phyloP scores from a whole-genome alignment of 2,329 filamentous ascomycete species.

The Xylaria sp. region DNA sequence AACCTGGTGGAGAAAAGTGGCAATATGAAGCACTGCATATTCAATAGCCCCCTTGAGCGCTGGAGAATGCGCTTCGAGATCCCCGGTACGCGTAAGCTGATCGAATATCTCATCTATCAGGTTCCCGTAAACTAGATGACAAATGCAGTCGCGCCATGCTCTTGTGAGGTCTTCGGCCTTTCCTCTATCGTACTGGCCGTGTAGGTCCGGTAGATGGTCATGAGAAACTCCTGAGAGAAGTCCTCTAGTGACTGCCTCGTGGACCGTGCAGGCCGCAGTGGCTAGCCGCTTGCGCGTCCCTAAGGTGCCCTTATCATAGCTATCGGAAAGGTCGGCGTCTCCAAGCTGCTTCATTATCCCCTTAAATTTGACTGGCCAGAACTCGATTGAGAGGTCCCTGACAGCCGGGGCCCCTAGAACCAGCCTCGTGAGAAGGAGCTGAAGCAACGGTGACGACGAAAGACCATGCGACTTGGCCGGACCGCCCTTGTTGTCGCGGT shows the following conservation, averaged over 20 bases:
- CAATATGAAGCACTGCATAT: constrained; percentile 66
- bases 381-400: constrained; percentile 68
- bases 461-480: constrained; percentile 43
- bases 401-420: constrained; percentile 74
- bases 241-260: constrained; percentile 75
- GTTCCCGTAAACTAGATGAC: constrained; percentile 73
- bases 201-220: constrained; percentile 42
- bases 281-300: constrained; percentile 80
- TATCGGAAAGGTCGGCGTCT: constrained; percentile 78
- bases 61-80: constrained; percentile 71
- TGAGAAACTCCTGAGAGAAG: constrained; percentile 68
- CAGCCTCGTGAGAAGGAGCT: constrained; percentile 73
- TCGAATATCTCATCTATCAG: constrained; percentile 73
- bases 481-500: constrained; percentile 38
- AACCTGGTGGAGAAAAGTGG: constrained; percentile 78
- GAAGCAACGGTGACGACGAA: constrained; percentile 72
- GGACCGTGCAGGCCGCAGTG: constrained; percentile 74
- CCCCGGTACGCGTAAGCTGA: constrained; percentile 67
- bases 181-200: constrained; percentile 63
- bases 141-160: constrained; percentile 74
- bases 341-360: constrained; percentile 70
- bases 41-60: constrained; percentile 73
- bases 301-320: constrained; percentile 81
- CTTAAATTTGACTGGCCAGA: constrained; percentile 72
- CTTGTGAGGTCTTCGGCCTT: constrained; percentile 68